Base-by-base conservation (phyloP, 352 stramenopile genomes). In the Phytophthora sojae region DNA sequence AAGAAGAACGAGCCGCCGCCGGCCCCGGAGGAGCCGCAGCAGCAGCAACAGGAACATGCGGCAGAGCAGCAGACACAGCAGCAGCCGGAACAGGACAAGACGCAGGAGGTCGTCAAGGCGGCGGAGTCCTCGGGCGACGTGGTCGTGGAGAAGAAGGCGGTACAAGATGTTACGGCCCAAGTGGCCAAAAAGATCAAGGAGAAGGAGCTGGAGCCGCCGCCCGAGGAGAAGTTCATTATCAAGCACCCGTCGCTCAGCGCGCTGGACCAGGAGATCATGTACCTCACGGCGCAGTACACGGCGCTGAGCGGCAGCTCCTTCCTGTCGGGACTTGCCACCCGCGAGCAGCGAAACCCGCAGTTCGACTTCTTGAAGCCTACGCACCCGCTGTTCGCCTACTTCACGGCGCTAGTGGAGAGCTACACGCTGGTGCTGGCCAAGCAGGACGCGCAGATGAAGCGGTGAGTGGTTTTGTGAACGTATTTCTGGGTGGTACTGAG, bases 281-380 rank as follows among this genome's bases (percentile, higher is more conserved):
- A 99, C 80, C 79, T 99, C 7, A 99, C 97, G 14, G 98, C 98
- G 39, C 97, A 99, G 83, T 99, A 99, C 80, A 98, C 97, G 21
- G 97, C 97, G 8, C 77, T 99, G 9, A 98, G 95, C 50, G 95
- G 95, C 58, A 97, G 94, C 57, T 80, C 97, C 42, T 99, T 99
- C 67, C 71, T 99, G 21, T 93, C 86, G 9, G 89, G 94, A 26
- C 79, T 99, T 7, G 95, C 93, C 7, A 91, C 95, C 52, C 86
- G 96, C 17, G 98, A 99, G 83, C 96, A 98, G 82, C 94, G 87
- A 51, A 99, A 99, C 80, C 94, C 97, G 44, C 86, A 98, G 76
- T 99, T 99, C 79, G 91, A 98, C 67, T 99, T 99, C 77, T 80
- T 99, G 49, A 99, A 99, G 78, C 97, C 97, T 14, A 97, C 96